Percentiles rank a stretch among this genome's conserved stretches.
Evolutionary conservation across 495 filamentous ascomycete species (phyloP).

Genomic region (Acidomyces sp.): DNA sequence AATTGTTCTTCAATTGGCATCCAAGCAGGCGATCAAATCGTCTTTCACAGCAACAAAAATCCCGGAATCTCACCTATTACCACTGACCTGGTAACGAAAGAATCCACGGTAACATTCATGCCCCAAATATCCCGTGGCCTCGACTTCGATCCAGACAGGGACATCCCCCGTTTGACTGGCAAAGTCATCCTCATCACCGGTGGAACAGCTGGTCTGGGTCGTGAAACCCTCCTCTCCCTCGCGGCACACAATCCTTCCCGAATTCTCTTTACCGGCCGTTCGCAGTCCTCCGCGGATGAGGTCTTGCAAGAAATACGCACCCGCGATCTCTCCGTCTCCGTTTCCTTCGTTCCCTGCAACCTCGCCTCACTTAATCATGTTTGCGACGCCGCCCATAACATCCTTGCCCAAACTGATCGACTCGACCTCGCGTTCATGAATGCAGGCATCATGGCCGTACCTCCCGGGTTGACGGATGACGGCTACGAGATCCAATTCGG

Average conservation of each 20-base stretch:
- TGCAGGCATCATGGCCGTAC: constrained; percentile 20
- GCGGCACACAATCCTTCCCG: constrained; percentile 12
- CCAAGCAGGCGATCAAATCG: too few relatives aligned
- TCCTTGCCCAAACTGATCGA: constrained; percentile 6
- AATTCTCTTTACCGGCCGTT: constrained; percentile 19
- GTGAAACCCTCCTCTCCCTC: constrained; percentile 11
- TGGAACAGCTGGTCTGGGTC: constrained; percentile 16
- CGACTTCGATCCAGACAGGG: constrained; percentile 11
- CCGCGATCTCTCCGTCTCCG: background rate
- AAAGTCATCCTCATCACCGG: constrained; percentile 20
- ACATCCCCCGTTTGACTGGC: constrained; percentile 18
- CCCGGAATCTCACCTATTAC: too few relatives aligned
- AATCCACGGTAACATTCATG: too few relatives aligned
- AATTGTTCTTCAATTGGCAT: too few relatives aligned
- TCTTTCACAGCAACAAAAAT: too few relatives aligned
- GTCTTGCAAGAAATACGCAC: constrained; percentile 12
- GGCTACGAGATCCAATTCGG: constrained; percentile 22
- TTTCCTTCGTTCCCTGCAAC: constrained; percentile 17
- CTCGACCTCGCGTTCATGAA: constrained; percentile 18
- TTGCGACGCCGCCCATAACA: constrained; percentile 7
- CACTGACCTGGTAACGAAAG: too few relatives aligned
- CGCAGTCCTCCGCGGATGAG: constrained; percentile 7
- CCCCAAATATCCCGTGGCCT: too few relatives aligned
- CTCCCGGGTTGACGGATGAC: constrained; percentile 14
- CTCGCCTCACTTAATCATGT: constrained; percentile 17